Evolutionary conservation across 1,139 yeast genomes (phyloP).

Genomic region (Zhuliangozyma blackwelliae): DNA sequence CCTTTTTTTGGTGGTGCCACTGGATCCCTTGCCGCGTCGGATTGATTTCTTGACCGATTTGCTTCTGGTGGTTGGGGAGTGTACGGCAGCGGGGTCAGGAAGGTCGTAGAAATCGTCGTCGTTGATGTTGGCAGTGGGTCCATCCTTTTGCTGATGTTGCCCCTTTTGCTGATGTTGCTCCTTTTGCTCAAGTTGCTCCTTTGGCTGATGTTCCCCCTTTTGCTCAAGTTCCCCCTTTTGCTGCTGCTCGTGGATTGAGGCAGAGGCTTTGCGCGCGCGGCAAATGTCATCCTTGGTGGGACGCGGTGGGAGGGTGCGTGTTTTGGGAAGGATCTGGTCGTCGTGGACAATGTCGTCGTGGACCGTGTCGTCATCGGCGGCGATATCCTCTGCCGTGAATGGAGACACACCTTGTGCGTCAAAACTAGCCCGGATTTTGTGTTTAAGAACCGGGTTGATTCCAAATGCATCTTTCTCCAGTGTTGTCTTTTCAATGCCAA

Average conservation of each 20-base stretch:
- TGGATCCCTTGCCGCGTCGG: conserved; percentile 7
- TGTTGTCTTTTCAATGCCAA: no score
- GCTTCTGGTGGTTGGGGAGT: conserved; percentile 25
- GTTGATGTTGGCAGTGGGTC: conserved; percentile 5
- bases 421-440: no score
- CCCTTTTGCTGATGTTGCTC: no score
- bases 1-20: conserved; percentile 16
- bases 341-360: no score
- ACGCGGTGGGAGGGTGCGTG: conserved; percentile 28
- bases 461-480: no score
- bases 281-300: conserved; percentile 30
- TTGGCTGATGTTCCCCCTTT: no score
- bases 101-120: conserved; percentile 40
- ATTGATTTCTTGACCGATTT: conserved; percentile 37
- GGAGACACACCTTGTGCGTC: no score
- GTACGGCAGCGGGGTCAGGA: conserved; percentile 32
- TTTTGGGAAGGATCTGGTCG: no score
- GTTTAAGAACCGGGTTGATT: no score
- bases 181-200: neutral
- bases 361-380: no score
- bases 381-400: no score
- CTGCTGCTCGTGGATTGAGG: conserved; percentile 5
- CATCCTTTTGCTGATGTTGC: no score
- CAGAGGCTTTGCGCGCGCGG: conserved; percentile 31
- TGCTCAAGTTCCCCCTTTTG: neutral